Evolutionary conservation across 495 filamentous ascomycete genomes (phyloP), one percentile per base, ranked within the genome.

Genomic region (Tuber brumale): DNA sequence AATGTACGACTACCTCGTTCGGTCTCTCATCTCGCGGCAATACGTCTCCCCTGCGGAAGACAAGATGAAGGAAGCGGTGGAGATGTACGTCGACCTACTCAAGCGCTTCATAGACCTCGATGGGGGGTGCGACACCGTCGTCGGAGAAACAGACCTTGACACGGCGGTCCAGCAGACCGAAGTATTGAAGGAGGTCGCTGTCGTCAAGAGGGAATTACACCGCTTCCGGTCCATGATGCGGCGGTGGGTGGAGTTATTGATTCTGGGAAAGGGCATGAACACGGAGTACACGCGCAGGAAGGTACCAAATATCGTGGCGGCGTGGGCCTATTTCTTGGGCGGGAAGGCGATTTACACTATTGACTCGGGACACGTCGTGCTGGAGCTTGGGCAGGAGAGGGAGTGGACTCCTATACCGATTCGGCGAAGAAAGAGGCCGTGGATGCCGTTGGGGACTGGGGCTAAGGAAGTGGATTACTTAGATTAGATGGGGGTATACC

Each of bases 1-100:
- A 42, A 86, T 89, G 83, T 89, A 87, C 77, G 85, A 87, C 73
- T 83, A 83, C 44, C 82, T 89, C 18, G 86, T 90, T 69, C 87
- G 85, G 57, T 86, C 83, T 69, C 77, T 84, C 45, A 61, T 83
- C 21, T 41, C 44, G 16, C 82, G 83, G 3, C 70, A 78, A 61
- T 77, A 80, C 74, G 76, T 73, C 31, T 76, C 77, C 6, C 73
- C 78, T 9, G 83, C 82, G 1, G 75, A 83, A 70, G 44, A 31
- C 39, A 78, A 69, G 57, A 85, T 86, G 80, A 76, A 83, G 70
- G 75, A 79, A 27, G 85, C 70, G 31, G 43, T 82, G 3, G 75
- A 42, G n/a, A 69, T 76, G 5, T 80, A 76, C n/a, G 42, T 43
- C 6, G 39, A 42, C n/a, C 41, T 44, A 9, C 31, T 61, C 18